Conservation (phyloP, 495 filamentous ascomycete genomes). For the Cladorrhinum samala region DNA sequence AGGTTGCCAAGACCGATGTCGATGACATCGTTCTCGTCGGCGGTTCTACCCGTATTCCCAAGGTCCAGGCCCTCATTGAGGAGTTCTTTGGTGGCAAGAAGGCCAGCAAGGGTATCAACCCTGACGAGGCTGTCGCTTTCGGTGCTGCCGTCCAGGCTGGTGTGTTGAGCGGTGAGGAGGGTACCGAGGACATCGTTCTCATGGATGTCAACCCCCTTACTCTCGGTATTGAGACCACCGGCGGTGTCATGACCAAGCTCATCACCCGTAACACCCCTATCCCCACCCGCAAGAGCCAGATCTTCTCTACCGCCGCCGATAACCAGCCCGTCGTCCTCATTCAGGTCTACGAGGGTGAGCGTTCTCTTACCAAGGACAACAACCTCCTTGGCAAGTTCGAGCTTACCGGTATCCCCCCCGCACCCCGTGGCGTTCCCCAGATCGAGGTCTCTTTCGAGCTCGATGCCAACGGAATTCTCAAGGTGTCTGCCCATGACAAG, state of each 20-base stretch:
- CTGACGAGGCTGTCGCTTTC: slow-evolving; percentile 96
- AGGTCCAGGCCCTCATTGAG: slow-evolving; percentile 89
- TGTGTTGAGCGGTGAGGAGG: slow-evolving; percentile 83
- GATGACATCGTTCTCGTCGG: slow-evolving; percentile 88
- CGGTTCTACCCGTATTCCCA: slow-evolving; percentile 94
- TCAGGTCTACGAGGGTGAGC: slow-evolving; percentile 96
- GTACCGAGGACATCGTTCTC: slow-evolving; percentile 72
- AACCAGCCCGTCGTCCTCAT: slow-evolving; percentile 97
- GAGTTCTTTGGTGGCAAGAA: slow-evolving; percentile 94
- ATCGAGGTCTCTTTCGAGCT: slow-evolving; percentile 98
- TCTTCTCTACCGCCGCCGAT: slow-evolving; percentile 96
- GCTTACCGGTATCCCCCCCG: slow-evolving; percentile 89
- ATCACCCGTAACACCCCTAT: slow-evolving; percentile 94
- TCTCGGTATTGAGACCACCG: slow-evolving; percentile 96
- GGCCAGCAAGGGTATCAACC: slow-evolving; percentile 97
- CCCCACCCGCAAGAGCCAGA: slow-evolving; percentile 94
- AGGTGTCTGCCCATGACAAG: slow-evolving; percentile 93
- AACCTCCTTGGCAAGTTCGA: slow-evolving; percentile 97
- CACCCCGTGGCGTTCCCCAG: slow-evolving; percentile 92
- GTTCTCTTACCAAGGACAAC: slow-evolving; percentile 94
- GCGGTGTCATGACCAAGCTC: slow-evolving; percentile 96
- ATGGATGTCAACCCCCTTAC: slow-evolving; percentile 98
- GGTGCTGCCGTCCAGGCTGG: slow-evolving; percentile 96
- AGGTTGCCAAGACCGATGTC: slow-evolving; percentile 80
- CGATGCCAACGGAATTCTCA: slow-evolving; percentile 96